A percentile compares a stretch with the other conserved stretches of the same genome.
phyloP scores from a whole-genome alignment of 1,139 yeast species.

The Trichomonascaceae sp. region DNA sequence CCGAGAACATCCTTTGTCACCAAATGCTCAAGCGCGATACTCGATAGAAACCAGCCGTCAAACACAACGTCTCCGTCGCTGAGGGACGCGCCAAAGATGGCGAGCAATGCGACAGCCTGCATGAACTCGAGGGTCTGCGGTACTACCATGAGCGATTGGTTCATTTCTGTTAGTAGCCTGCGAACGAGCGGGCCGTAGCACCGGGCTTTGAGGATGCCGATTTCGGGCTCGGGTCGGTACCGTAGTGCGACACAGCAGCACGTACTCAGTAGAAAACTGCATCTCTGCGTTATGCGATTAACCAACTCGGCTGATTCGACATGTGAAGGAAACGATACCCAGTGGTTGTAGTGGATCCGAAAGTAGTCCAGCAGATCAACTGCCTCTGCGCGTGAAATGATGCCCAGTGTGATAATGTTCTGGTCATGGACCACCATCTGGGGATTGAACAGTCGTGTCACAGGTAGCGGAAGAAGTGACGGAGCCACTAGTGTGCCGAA shows the following conservation, averaged over 20 bases:
- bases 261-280: conserved; percentile 52
- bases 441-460: conserved; percentile 31
- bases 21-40: conserved; percentile 45
- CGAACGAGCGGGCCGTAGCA: conserved; percentile 26
- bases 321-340: conserved; percentile 61
- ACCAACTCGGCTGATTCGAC: conserved; percentile 39
- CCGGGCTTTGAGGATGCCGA: conserved; percentile 25
- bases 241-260: conserved; percentile 52
- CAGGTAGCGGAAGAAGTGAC: conserved; percentile 31
- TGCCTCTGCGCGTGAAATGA: conserved; percentile 40
- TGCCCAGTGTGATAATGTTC: conserved; percentile 37
- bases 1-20: conserved; percentile 34
- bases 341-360: conserved; percentile 55
- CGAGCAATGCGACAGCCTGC: conserved; percentile 49
- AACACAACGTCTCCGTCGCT: conserved; percentile 36
- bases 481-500: conserved; percentile 27
- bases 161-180: conserved; percentile 33
- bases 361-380: conserved; percentile 42
- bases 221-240: conserved; percentile 29
- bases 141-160: conserved; percentile 30
- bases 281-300: conserved; percentile 37
- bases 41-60: conserved; percentile 52
- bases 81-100: conserved; percentile 48
- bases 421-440: conserved; percentile 21
- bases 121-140: conserved; percentile 44